A percentile compares a stretch with the other conserved stretches of the same genome.
Evolutionary conservation across 2,329 filamentous ascomycete species (phyloP).

Genomic region (Alternaria rosae): DNA sequence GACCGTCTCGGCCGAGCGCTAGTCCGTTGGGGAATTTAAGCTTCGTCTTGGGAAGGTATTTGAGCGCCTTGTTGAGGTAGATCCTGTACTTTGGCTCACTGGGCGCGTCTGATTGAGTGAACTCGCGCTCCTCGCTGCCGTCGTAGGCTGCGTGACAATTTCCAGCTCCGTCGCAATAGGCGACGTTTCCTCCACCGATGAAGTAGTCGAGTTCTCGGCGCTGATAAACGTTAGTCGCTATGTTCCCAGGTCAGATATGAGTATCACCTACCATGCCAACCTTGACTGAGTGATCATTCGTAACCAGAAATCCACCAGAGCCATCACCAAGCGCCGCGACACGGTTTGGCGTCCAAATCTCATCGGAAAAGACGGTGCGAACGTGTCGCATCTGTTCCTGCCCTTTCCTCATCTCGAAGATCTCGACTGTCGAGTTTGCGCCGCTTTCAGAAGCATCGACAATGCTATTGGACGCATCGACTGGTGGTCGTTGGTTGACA

Average conservation of each 20-base stretch:
- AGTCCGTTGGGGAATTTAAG: constrained; percentile 44
- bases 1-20: constrained; percentile 27
- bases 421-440: constrained; percentile 36
- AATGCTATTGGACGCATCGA: constrained; percentile 29
- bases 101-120: neutral
- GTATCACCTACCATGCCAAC: constrained; percentile 25
- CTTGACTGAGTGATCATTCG: constrained; percentile 39
- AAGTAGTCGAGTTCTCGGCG: constrained; percentile 31
- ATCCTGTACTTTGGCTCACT: constrained; percentile 9
- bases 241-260: neutral
- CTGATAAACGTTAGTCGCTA: neutral
- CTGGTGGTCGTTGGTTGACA: constrained; percentile 36
- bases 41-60: constrained; percentile 20
- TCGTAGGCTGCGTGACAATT: constrained; percentile 27
- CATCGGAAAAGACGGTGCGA: constrained; percentile 26
- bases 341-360: constrained; percentile 35
- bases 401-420: constrained; percentile 34
- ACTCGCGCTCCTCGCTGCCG: constrained; percentile 15
- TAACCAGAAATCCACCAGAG: constrained; percentile 31
- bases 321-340: constrained; percentile 29
- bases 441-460: constrained; percentile 33
- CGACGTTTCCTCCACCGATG: constrained; percentile 39
- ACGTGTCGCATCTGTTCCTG: constrained; percentile 33
- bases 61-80: constrained; percentile 6
- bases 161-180: constrained; percentile 28